Evolutionary conservation across 371 early-diverging fungal genomes (phyloP), one percentile per base, ranked within the genome.

Genomic region (Mycotypha africana): DNA sequence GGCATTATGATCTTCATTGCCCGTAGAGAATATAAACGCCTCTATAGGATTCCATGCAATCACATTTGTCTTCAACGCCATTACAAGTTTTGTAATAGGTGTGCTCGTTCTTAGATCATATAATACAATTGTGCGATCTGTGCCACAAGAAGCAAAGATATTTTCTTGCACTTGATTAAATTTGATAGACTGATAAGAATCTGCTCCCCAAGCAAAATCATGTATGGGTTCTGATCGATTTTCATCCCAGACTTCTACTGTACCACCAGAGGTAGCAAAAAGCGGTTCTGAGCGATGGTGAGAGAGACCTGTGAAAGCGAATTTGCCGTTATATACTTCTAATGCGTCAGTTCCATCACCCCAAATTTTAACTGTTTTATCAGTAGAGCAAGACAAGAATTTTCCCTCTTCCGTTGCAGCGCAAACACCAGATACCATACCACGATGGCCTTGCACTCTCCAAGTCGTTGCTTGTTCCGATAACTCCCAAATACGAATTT

Each of bases 41-140:
- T 95, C 96, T 87, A 95, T 91, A 2, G 98, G 98, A 61, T 98
- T 98, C 97, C 98, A 98, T 14, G 91, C 80, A 44, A 98, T 81
- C 10, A 95, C 91, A 61, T 98, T 98, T 19, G 93, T 85, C 49
- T 83, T 81, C 32, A 76, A 56, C 38, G 80, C 60, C 82, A 92
- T 78, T 47, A 89, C 68, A 6, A 84, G 48, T 56, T 92, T 93
- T 16, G 81, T 67, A 42, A 97, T 60, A 0, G 97, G 91, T 26
- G 83, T 75, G 49, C 62, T 82, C 3, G 92, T 89, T 50, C 98
- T 73, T 45, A 94, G 63, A 61, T 98, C 98, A 58, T 96, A 96
- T 16, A 98, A 61, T n/a, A 85, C 86, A 52, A 98, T 75, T 9
- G 93, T 88, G 22, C 98, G 82, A 70, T 96, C 97, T 0, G 89